Base-by-base conservation (phyloP, 2,329 filamentous ascomycete genomes). In the Paracorniculantispora psalliotae region DNA sequence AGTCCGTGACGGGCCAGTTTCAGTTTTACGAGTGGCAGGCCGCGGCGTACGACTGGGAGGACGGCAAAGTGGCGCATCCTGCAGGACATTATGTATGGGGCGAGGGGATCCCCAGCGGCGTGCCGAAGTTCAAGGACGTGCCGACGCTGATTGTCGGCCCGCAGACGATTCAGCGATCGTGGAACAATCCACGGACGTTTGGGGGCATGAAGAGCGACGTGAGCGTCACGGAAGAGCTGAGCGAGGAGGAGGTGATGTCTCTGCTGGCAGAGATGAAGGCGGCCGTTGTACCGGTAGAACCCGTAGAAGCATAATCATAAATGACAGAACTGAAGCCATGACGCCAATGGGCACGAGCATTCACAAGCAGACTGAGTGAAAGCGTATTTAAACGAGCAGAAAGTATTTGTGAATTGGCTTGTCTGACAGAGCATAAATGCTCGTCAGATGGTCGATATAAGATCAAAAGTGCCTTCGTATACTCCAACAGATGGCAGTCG, bases 211-310 rank as follows among this genome's bases (percentile, higher is more conserved):
- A 21, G 37, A 43, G 46, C 37, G 41, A 49, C 17, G 46, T 57
- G 7, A 50, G 17, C 13, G 26, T 57, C 25, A 57, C 46, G 13
- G 55, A 51, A 3, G 55, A 57, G 37, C 46, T 57, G 23, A 19
- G 8, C 1, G 37, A 50, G n/a, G 47, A 57, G 5, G 47, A 57
- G 47, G 46, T 57, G 7, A 37, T 19, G 4, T 57, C 55, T 44
- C 26, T 57, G 55, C 46, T 57, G 55, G 55, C 55, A 47, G 55
- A 57, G 47, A 57, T 57, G 55, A 57, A 51, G 47, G 46, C 26
- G 13, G 55, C 55, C 7, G 26, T 44, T 19, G 21, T 23, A 23
- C 25, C 47, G 10, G 26, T 30, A 17, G 46, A 43, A 9, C 21
- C 23, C 33, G 13, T 17, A 35, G 13, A 10, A 49, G 28, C 30